Percentiles rank a stretch among this genome's conserved stretches.
Evolutionary conservation across 805 yeast species (phyloP).

Genomic region (Lipomyces oligophaga): DNA sequence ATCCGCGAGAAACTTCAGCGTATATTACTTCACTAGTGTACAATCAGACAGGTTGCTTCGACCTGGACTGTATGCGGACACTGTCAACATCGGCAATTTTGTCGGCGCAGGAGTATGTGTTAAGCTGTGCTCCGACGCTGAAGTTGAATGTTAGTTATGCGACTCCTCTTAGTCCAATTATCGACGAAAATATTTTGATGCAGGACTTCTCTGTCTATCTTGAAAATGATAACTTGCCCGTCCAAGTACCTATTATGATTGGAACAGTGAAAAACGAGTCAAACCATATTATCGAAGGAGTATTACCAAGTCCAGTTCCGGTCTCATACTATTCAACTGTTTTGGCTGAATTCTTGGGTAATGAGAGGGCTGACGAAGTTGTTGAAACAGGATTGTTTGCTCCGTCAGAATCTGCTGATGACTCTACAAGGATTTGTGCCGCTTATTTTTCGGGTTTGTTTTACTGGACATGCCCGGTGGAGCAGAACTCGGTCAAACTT

Average conservation of each 20-base stretch:
- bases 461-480: slow-evolving; percentile 32
- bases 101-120: slow-evolving; percentile 13
- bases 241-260: slow-evolving; percentile 29
- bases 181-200: slow-evolving; percentile 27
- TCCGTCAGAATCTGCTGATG: slow-evolving; percentile 6
- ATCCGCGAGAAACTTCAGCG: slow-evolving; percentile 15
- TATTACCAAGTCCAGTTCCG: slow-evolving; percentile 12
- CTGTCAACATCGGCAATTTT: slow-evolving; percentile 6
- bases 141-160: slow-evolving; percentile 22
- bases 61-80: slow-evolving; percentile 20
- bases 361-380: slow-evolving; percentile 10
- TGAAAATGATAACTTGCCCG: slow-evolving; percentile 20
- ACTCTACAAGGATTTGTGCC: slow-evolving; percentile 14
- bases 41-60: slow-evolving; percentile 18
- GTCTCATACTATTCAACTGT: slow-evolving; percentile 2
- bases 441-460: slow-evolving; percentile 27
- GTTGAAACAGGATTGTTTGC: slow-evolving; percentile 10
- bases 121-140: slow-evolving; percentile 2
- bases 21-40: slow-evolving; percentile 9
- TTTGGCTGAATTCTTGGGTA: slow-evolving; percentile 15
- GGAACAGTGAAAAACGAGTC: slow-evolving; percentile 34
- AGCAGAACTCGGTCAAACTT: slow-evolving; percentile 22
- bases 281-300: slow-evolving; percentile 25
- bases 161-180: slow-evolving; percentile 33
- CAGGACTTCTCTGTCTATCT: slow-evolving; percentile 25